Conservation (phyloP, 1,284 basidiomycete species). For the Cutaneotrichosporon sp. region DNA sequence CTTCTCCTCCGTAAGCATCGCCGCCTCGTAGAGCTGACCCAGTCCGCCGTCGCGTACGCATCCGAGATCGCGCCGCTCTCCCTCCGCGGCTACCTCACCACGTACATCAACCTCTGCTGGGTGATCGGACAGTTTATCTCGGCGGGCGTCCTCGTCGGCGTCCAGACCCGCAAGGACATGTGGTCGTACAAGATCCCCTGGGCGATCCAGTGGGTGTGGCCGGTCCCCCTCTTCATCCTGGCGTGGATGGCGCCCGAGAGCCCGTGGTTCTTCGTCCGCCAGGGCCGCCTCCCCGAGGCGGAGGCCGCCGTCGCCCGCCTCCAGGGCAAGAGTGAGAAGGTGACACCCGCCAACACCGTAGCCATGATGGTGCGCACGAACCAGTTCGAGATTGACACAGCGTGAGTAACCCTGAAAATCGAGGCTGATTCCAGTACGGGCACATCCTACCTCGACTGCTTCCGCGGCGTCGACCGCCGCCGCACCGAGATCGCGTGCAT, state of each 20-base stretch:
- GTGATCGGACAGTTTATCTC: slow-evolving; percentile 47
- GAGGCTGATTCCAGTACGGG: no score
- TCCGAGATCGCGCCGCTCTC: slow-evolving; percentile 55
- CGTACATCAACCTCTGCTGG: slow-evolving; percentile 58
- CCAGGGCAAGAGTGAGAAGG: slow-evolving; percentile 20
- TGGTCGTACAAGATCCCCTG: slow-evolving; percentile 52
- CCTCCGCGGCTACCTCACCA: slow-evolving; percentile 36
- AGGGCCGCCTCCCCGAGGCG: slow-evolving; percentile 30
- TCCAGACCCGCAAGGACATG: slow-evolving; percentile 18
- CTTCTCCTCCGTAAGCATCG: slow-evolving; percentile 27
- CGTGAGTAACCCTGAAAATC: slow-evolving; percentile 4
- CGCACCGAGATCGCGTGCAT: slow-evolving; percentile 25
- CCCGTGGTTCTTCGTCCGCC: slow-evolving; percentile 38
- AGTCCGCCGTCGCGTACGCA: slow-evolving; percentile 50
- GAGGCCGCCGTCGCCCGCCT: slow-evolving; percentile 26
- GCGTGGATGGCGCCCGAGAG: slow-evolving; percentile 32
- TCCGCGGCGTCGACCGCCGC: slow-evolving; percentile 30
- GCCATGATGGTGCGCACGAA: slow-evolving; percentile 42
- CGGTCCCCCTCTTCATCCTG: slow-evolving; percentile 33
- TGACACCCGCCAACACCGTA: slow-evolving; percentile 33
- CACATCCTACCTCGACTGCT: slow-evolving; percentile 35
- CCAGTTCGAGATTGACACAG: slow-evolving; percentile 32
- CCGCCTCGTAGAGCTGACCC: background rate
- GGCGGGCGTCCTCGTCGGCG: slow-evolving; percentile 28
- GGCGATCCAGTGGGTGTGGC: slow-evolving; percentile 54